Percentiles rank a stretch among this genome's conserved stretches.
These are phyloP conservation scores for Exsudoporus frostii DNA, from an alignment of 768 basidiomycete species.

Conservation along the genomic window DNA sequence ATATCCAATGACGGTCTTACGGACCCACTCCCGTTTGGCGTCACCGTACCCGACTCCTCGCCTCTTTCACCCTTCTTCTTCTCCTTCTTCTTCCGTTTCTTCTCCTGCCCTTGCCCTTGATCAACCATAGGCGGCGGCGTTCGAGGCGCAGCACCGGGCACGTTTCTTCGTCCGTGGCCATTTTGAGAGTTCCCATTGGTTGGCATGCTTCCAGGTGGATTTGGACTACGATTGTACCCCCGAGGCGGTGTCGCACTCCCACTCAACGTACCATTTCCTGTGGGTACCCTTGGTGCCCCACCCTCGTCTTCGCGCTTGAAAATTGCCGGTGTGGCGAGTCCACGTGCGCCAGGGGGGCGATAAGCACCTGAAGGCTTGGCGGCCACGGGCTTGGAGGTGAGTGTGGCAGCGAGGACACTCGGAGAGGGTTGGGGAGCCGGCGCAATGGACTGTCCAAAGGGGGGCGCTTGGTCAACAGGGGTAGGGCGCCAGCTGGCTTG, in stretches of 20 bases:
- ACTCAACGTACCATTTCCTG: conserved; percentile 33
- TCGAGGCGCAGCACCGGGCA: conserved; percentile 70
- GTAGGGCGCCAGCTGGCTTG: conserved; percentile 83
- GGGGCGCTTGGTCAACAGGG: conserved; percentile 58
- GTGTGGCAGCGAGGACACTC: conserved; percentile 50
- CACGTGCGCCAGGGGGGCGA: conserved; percentile 90
- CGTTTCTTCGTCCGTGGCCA: conserved; percentile 36
- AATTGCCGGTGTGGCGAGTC: conserved; percentile 80
- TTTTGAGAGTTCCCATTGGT: conserved; percentile 33
- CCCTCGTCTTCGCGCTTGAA: conserved; percentile 94
- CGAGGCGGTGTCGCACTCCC: conserved; percentile 64
- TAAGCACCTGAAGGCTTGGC: conserved; percentile 83
- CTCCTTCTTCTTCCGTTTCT: conserved; percentile 52
- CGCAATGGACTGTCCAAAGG: conserved; percentile 67
- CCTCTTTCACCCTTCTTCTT: conserved; percentile 48
- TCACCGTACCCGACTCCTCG: conserved; percentile 28
- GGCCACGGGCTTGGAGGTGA: conserved; percentile 51
- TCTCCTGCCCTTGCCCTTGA: conserved; percentile 28
- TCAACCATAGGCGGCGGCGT: conserved; percentile 45
- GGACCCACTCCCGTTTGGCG: conserved; percentile 26
- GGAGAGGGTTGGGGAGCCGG: conserved; percentile 62
- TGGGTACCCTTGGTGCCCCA: conserved; percentile 52
- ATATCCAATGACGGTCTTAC: conserved; percentile 38
- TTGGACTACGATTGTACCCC: conserved; percentile 55
- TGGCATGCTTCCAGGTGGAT: conserved; percentile 46